These are phyloP conservation scores for Gautieria morchelliformis DNA, from an alignment of 768 basidiomycete genomes.

Conservation along the genomic window DNA sequence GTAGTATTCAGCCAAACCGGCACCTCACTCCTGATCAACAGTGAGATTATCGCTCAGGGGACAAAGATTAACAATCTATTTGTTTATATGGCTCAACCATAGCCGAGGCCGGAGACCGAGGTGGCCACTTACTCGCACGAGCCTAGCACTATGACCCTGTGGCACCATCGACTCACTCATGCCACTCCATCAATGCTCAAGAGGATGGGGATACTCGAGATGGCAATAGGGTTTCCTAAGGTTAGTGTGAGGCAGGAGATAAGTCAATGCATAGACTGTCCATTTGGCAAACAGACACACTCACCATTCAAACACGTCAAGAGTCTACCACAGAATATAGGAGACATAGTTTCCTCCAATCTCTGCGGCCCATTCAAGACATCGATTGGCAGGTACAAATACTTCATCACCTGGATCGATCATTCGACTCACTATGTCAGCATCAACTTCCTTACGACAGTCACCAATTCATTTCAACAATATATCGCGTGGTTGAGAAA, in stretches of 20 bases:
- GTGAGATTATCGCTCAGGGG: background rate
- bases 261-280: background rate
- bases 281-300: background rate
- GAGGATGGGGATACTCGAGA: background rate
- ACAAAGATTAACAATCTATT: background rate
- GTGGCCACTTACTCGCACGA: background rate
- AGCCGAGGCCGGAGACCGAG: background rate
- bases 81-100: background rate
- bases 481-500: background rate
- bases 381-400: background rate
- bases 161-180: background rate
- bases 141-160: background rate
- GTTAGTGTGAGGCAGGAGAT: background rate
- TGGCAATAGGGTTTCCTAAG: background rate
- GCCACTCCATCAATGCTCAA: background rate
- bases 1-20: background rate
- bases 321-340: background rate
- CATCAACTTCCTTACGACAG: background rate
- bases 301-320: background rate
- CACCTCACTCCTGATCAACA: background rate
- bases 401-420: background rate
- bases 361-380: background rate
- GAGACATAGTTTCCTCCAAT: background rate
- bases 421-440: background rate
- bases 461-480: background rate